These are phyloP conservation scores for Gentiana dahurica DNA, from an alignment of 257 asterid species.

Conservation along the genomic window DNA sequence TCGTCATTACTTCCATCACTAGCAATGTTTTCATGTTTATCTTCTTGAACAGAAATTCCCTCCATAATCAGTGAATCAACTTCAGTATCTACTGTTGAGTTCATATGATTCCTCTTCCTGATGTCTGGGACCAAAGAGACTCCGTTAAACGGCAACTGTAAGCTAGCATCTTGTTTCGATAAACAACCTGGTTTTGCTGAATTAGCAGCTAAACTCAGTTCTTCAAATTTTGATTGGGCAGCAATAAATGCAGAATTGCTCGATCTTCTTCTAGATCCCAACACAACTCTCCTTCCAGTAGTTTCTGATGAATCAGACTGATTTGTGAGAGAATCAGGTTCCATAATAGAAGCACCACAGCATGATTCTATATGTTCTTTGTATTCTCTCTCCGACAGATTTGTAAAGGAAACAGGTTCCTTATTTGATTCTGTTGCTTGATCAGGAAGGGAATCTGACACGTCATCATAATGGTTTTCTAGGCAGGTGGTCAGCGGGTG, in stretches of 20 bases:
- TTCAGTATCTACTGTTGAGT: slow-evolving; percentile 30
- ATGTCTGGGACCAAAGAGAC: slow-evolving; percentile 26
- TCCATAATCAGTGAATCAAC: slow-evolving; percentile 19
- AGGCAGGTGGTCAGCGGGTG: slow-evolving; percentile 19
- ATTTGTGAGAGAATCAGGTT: slow-evolving; percentile 18
- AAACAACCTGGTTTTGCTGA: slow-evolving; percentile 30
- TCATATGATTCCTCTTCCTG: slow-evolving; percentile 20
- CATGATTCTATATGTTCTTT: too few species aligned
- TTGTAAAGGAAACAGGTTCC: slow-evolving; percentile 21
- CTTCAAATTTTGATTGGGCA: slow-evolving; percentile 86
- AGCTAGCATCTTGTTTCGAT: slow-evolving; percentile 29
- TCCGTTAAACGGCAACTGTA: slow-evolving; percentile 29
- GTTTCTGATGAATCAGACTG: slow-evolving; percentile 33
- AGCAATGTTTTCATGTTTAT: slow-evolving; percentile 19
- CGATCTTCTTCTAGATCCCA: slow-evolving; percentile 43
- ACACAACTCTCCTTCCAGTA: slow-evolving; percentile 28
- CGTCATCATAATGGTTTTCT: slow-evolving; percentile 15
- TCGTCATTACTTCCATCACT: slow-evolving; percentile 19
- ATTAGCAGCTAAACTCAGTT: slow-evolving; percentile 36
- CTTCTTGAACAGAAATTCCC: slow-evolving; percentile 28
- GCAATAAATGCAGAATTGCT: slow-evolving; percentile 84
- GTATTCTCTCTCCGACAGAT: slow-evolving; percentile 14
- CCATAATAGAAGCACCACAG: slow-evolving; percentile 16
- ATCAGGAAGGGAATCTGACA: slow-evolving; percentile 23
- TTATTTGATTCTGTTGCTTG: slow-evolving; percentile 20